Evolutionary conservation across 202 grass and related monocot genomes (phyloP).

Genomic region (Musa balbisiana): DNA sequence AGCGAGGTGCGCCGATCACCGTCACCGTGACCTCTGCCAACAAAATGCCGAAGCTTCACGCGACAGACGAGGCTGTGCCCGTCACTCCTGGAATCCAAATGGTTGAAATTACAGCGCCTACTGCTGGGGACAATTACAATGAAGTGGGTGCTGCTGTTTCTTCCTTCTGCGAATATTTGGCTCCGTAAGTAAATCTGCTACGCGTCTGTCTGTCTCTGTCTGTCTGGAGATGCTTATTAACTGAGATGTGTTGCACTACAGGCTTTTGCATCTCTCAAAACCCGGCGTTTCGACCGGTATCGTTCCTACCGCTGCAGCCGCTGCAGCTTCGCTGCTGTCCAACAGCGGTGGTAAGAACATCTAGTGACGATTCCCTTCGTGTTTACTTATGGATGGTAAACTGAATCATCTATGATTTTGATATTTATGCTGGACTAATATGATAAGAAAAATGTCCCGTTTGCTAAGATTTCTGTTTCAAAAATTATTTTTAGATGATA

Average conservation of each 20-base stretch:
- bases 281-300: constrained; percentile 69
- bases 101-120: constrained; percentile 88
- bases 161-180: constrained; percentile 80
- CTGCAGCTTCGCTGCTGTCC: constrained; percentile 74
- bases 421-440: background rate
- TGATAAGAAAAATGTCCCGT: background rate
- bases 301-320: constrained; percentile 58
- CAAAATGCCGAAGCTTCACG: constrained; percentile 72
- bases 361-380: background rate
- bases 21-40: constrained; percentile 71
- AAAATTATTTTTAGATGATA: too few species aligned
- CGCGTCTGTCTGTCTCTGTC: background rate
- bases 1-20: constrained; percentile 67
- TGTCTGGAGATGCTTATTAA: background rate
- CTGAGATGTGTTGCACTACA: constrained; percentile 18
- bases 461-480: too few species aligned
- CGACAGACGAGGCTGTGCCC: constrained; percentile 61
- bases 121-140: constrained; percentile 68
- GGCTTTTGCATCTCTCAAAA: constrained; percentile 85
- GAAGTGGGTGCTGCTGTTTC: constrained; percentile 72
- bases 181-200: constrained; percentile 49
- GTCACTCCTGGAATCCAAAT: constrained; percentile 81
- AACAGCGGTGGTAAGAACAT: constrained; percentile 54
- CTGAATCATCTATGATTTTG: background rate
- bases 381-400: background rate